Evolutionary conservation across 192 early-diverging fungal species (phyloP).

Genomic region (Backusella liffmaniae): DNA sequence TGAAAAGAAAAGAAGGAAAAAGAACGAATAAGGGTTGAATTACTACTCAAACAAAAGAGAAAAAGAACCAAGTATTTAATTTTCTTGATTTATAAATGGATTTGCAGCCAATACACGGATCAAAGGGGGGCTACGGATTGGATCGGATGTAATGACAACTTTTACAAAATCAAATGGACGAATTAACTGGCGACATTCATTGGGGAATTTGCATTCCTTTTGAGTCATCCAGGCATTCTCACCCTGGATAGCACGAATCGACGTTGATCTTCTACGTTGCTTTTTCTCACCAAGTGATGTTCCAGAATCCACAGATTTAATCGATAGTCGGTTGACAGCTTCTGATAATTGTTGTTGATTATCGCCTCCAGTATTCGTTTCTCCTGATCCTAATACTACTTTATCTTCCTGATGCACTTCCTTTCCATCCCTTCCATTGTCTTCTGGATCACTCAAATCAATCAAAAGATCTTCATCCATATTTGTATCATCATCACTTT

Average conservation of each 20-base stretch:
- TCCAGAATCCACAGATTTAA: neutral
- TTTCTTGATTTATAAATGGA: slow-evolving; percentile 34
- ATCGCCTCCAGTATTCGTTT: neutral
- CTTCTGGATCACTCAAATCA: neutral
- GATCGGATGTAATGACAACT: slow-evolving; percentile 45
- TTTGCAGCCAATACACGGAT: slow-evolving; percentile 50
- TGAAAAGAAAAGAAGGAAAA: neutral
- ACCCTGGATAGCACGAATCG: slow-evolving; percentile 19
- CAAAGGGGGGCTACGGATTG: slow-evolving; percentile 44
- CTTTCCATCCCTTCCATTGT: neutral
- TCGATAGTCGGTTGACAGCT: neutral
- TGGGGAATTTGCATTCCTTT: slow-evolving; percentile 18
- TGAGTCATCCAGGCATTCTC: slow-evolving; percentile 13
- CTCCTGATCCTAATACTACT: neutral
- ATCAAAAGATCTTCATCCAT: neutral
- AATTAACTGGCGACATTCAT: slow-evolving; percentile 28
- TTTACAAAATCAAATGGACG: slow-evolving; percentile 40
- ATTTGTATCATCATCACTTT: neutral
- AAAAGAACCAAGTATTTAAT: neutral
- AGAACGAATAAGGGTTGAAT: neutral
- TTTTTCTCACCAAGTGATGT: neutral
- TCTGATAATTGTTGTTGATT: neutral
- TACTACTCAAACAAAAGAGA: neutral
- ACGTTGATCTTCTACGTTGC: slow-evolving; percentile 15
- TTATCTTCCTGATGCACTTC: neutral